These are phyloP conservation scores for Claviceps fusiformis DNA, from an alignment of 2,329 filamentous ascomycete genomes.

Conservation along the genomic window DNA sequence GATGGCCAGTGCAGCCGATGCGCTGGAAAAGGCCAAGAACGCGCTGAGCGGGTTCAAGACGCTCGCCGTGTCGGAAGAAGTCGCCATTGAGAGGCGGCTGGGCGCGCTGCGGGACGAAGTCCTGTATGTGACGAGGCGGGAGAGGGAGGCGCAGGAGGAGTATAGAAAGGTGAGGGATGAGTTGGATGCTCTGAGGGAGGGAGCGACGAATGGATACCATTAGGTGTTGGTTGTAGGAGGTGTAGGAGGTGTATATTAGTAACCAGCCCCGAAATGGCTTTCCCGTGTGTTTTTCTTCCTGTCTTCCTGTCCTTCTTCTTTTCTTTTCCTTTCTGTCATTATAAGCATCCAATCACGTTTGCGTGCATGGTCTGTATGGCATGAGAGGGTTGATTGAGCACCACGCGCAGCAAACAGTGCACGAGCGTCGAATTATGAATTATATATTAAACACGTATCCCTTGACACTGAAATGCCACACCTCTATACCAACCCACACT, in stretches of 20 bases:
- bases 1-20: slow-evolving; percentile 59
- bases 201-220: slow-evolving; percentile 24
- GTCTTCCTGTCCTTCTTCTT: no score
- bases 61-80: slow-evolving; percentile 66
- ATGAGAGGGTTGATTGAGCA: no score
- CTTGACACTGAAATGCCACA: no score
- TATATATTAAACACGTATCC: no score
- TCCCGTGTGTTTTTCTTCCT: no score
- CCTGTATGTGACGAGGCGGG: slow-evolving; percentile 61
- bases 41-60: slow-evolving; percentile 64
- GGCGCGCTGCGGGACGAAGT: slow-evolving; percentile 73
- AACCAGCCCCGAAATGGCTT: no score
- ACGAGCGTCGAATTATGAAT: no score
- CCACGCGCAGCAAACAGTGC: no score
- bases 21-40: slow-evolving; percentile 57
- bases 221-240: slow-evolving; percentile 10
- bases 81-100: slow-evolving; percentile 57
- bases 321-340: no score
- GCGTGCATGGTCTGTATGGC: no score
- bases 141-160: slow-evolving; percentile 80
- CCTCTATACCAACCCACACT: no score
- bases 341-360: no score
- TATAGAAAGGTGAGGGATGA: slow-evolving; percentile 70
- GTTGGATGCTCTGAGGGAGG: slow-evolving; percentile 43
- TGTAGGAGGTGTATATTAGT: neutral